Evolutionary conservation across 1,284 basidiomycete genomes (phyloP).

Genomic region (Apiotrichum domesticum): DNA sequence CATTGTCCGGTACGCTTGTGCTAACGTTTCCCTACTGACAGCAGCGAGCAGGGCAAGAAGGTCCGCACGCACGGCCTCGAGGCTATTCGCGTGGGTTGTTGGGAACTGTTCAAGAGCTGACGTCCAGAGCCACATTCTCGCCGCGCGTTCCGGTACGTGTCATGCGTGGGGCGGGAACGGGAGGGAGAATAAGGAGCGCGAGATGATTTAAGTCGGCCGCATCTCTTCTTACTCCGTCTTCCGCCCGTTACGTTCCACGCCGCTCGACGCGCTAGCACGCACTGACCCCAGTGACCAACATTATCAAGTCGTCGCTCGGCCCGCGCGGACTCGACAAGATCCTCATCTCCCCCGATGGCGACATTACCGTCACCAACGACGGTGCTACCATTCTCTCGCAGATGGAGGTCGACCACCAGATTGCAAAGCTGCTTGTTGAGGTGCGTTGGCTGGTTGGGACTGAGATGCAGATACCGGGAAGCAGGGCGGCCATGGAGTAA

Average conservation of each 20-base stretch:
- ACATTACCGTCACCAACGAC: conserved; percentile 98
- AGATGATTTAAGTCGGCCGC: neutral
- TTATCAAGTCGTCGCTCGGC: conserved; percentile 89
- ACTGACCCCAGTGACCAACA: conserved; percentile 70
- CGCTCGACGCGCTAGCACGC: neutral
- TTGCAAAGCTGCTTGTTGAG: conserved; percentile 95
- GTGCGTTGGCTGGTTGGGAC: conserved; percentile 44
- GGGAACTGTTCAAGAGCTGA: conserved; percentile 1
- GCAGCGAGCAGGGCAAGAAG: conserved; percentile 84
- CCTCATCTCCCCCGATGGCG: conserved; percentile 94
- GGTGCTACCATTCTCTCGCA: conserved; percentile 92
- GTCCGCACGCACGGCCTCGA: conserved; percentile 89
- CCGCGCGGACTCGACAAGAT: conserved; percentile 98
- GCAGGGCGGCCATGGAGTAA: no score
- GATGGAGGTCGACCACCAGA: conserved; percentile 98
- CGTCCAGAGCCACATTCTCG: conserved; percentile 81
- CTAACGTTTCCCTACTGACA: conserved; percentile 4
- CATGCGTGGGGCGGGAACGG: no score
- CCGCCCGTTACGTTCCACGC: neutral
- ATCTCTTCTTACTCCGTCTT: neutral
- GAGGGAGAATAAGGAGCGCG: neutral
- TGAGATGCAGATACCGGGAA: no score
- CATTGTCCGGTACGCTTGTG: conserved; percentile 58
- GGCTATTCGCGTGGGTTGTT: conserved; percentile 77
- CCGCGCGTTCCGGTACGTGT: conserved; percentile 55